phyloP scores from a whole-genome alignment of 805 yeast species.

The Candida sonorensis region DNA sequence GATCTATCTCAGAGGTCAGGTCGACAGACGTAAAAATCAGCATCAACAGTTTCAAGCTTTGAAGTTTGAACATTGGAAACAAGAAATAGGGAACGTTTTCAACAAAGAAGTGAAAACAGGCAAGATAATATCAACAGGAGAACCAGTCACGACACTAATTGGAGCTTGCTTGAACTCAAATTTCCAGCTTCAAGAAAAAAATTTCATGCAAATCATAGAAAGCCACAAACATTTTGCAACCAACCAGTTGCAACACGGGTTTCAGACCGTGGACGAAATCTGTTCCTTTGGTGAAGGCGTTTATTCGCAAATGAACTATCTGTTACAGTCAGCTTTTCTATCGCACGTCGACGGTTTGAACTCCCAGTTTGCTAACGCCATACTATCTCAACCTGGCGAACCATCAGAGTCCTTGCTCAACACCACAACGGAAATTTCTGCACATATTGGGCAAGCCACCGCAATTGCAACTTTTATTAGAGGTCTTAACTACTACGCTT shows the following conservation, averaged over 20 bases:
- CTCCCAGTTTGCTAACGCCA: constrained; percentile 28
- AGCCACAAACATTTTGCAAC: constrained; percentile 50
- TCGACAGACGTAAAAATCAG: neutral
- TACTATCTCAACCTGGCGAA: constrained; percentile 39
- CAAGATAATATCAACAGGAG: constrained; percentile 33
- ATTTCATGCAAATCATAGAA: constrained; percentile 53
- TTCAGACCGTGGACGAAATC: constrained; percentile 42
- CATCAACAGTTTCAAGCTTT: constrained; percentile 35
- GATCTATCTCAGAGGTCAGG: constrained; percentile 5
- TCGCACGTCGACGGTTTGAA: constrained; percentile 51
- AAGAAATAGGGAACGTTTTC: constrained; percentile 40
- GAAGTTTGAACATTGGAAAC: constrained; percentile 73
- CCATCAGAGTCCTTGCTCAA: constrained; percentile 24
- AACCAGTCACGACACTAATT: constrained; percentile 61
- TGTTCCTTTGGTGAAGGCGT: constrained; percentile 79
- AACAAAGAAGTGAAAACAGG: constrained; percentile 22
- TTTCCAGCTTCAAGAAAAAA: constrained; percentile 44
- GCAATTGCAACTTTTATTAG: constrained; percentile 60
- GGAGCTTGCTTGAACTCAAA: constrained; percentile 43
- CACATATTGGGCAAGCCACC: constrained; percentile 80
- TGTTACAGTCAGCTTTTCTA: constrained; percentile 52
- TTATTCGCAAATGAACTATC: constrained; percentile 64
- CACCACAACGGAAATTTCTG: constrained; percentile 51
- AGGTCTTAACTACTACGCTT: constrained; percentile 53
- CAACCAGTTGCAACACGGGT: constrained; percentile 37